Base-by-base conservation (phyloP, 352 stramenopile genomes). In the Hyphochytrium catenoides region DNA sequence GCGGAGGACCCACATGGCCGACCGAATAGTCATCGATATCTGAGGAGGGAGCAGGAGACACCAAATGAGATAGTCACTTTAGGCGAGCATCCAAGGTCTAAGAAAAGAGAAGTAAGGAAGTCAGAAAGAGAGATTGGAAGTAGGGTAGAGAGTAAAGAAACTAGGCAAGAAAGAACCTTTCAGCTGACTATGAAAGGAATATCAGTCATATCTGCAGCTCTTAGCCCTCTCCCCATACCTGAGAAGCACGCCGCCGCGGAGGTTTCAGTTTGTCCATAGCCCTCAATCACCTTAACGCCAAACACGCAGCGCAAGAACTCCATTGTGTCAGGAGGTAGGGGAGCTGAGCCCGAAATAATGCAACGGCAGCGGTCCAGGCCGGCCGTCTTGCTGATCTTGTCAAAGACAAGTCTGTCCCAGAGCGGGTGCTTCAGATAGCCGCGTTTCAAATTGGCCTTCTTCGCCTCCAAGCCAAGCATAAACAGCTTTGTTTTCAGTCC, bases 181-280 rank as follows among this genome's bases (percentile, higher is more conserved):
- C n/a, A n/a, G n/a, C n/a, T n/a, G n/a, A n/a, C n/a, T n/a, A n/a
- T n/a, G n/a, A n/a, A n/a, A n/a, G n/a, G n/a, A n/a, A n/a, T n/a
- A n/a, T n/a, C n/a, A n/a, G n/a, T n/a, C n/a, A n/a, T n/a, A n/a
- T n/a, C n/a, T n/a, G n/a, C n/a, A n/a, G n/a, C n/a, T n/a, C n/a
- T n/a, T n/a, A n/a, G n/a, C n/a, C n/a, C n/a, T n/a, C n/a, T n/a
- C n/a, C n/a, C n/a, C n/a, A n/a, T n/a, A n/a, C n/a, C n/a, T n/a
- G n/a, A n/a, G n/a, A n/a, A n/a, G n/a, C n/a, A n/a, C n/a, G n/a
- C n/a, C n/a, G n/a, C n/a, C n/a, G n/a, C n/a, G n/a, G n/a, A n/a
- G n/a, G n/a, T n/a, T n/a, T 97, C 86, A 0, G 84, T 95, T 45
- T 95, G 67, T 4, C 89, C 89, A 44, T 96, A 95, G 23, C 82